Evolutionary conservation across 1,284 basidiomycete genomes (phyloP).

Genomic region (Moesziomyces antarcticus): DNA sequence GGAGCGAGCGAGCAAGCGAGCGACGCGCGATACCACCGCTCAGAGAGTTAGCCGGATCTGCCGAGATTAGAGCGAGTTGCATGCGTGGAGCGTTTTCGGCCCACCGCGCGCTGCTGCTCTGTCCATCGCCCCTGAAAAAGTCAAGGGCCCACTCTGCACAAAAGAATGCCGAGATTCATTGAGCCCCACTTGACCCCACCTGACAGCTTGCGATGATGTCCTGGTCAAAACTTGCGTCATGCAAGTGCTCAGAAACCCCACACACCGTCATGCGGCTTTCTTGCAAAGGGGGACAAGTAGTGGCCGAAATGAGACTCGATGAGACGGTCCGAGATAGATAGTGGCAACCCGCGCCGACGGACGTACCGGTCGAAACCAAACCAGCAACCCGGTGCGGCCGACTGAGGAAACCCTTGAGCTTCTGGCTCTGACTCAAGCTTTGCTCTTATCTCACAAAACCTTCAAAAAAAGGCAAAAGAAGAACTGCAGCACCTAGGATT

Average conservation of each 20-base stretch:
- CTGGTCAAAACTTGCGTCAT: neutral
- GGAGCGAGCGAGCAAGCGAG: neutral
- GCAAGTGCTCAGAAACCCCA: neutral
- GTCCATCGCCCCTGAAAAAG: neutral
- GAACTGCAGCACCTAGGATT: constrained; percentile 73
- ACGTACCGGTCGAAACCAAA: neutral
- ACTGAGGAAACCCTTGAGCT: no score
- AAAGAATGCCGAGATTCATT: neutral
- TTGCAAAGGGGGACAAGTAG: neutral
- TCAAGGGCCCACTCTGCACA: neutral
- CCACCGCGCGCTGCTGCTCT: neutral
- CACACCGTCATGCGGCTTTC: neutral
- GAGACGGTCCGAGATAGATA: neutral
- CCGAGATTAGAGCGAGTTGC: neutral
- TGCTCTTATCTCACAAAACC: no score
- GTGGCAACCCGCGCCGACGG: neutral
- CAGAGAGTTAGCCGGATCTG: neutral
- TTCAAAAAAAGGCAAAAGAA: no score
- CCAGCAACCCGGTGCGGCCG: no score
- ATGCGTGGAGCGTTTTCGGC: neutral
- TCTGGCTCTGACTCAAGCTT: no score
- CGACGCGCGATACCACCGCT: neutral
- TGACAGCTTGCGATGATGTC: neutral
- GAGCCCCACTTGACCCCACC: neutral
- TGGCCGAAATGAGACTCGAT: neutral